Percentiles rank a stretch among this genome's conserved stretches.
Conservation (phyloP, 73 alveolate species). For the Paraurostyla sp. region DNA sequence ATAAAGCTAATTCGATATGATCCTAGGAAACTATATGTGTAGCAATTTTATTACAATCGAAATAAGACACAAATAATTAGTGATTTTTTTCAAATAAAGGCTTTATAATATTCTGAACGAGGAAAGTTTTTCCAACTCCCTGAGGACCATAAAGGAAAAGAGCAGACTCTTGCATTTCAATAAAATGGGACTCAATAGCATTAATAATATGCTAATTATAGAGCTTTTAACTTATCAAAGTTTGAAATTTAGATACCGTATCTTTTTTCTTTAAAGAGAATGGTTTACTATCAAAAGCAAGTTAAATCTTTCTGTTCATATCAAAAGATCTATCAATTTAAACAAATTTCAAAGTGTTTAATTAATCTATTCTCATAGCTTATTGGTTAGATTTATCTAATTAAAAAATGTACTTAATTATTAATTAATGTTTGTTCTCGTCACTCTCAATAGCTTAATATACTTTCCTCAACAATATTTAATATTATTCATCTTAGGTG, state of each 20-base stretch:
- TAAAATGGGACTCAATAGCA: not conserved
- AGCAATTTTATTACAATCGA: constrained; percentile 43
- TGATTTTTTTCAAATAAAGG: not conserved
- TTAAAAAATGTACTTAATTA: not conserved
- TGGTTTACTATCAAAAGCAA: constrained; percentile 2
- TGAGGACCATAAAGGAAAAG: constrained; percentile 49
- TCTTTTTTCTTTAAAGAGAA: no score
- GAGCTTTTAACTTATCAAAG: not conserved
- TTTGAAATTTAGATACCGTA: no score
- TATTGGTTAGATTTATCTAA: not conserved
- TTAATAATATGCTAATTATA: not conserved
- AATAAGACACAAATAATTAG: not conserved
- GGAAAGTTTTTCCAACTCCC: constrained; percentile 31
- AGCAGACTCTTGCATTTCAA: not conserved
- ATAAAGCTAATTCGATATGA: constrained; percentile 3
- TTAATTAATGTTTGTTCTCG: not conserved
- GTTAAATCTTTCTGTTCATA: not conserved
- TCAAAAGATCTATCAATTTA: not conserved
- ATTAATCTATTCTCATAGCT: not conserved
- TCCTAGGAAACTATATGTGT: not conserved
- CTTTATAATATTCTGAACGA: not conserved
- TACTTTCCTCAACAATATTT: no score
- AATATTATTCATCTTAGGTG: no score
- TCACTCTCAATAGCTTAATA: not conserved
- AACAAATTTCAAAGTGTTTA: not conserved